Conservation (phyloP, 2,329 filamentous ascomycete species). For the Aspergillus neotritici region DNA sequence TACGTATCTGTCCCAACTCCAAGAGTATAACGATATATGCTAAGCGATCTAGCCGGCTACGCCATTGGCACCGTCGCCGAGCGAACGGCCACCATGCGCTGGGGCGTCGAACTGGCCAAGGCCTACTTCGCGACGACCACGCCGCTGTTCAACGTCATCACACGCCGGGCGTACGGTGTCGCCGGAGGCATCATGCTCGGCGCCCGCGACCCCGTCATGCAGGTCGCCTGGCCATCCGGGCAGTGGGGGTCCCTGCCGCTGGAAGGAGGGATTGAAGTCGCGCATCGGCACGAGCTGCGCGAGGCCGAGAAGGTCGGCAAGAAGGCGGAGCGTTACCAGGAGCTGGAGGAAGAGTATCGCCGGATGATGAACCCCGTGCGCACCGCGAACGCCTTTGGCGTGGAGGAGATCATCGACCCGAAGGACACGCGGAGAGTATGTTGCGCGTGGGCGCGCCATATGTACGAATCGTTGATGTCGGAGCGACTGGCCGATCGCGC, state of each 20-base stretch:
- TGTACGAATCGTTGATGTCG: slow-evolving; percentile 51
- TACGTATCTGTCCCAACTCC: slow-evolving; percentile 21
- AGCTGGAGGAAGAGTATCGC: slow-evolving; percentile 56
- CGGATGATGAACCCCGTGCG: slow-evolving; percentile 60
- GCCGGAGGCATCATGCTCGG: slow-evolving; percentile 61
- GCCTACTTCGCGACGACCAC: slow-evolving; percentile 59
- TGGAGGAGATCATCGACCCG: slow-evolving; percentile 62
- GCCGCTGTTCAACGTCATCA: slow-evolving; percentile 59
- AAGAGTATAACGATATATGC: background rate
- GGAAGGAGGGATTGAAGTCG: slow-evolving; percentile 61
- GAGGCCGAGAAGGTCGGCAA: slow-evolving; percentile 49
- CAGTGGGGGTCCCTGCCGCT: slow-evolving; percentile 59
- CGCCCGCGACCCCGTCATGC: slow-evolving; percentile 55
- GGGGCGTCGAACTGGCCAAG: slow-evolving; percentile 56
- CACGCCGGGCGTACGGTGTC: slow-evolving; percentile 57
- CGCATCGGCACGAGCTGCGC: slow-evolving; percentile 55
- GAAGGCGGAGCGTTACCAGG: slow-evolving; percentile 49
- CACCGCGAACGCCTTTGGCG: slow-evolving; percentile 58
- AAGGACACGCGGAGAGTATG: slow-evolving; percentile 53
- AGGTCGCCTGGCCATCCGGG: slow-evolving; percentile 59
- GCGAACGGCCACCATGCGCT: slow-evolving; percentile 59
- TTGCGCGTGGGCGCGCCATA: slow-evolving; percentile 51
- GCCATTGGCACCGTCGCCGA: slow-evolving; percentile 60
- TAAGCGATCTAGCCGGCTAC: slow-evolving; percentile 45
- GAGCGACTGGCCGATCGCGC: slow-evolving; percentile 43